These are phyloP conservation scores for Spathaspora girioi DNA, from an alignment of 805 yeast genomes.

Conservation along the genomic window DNA sequence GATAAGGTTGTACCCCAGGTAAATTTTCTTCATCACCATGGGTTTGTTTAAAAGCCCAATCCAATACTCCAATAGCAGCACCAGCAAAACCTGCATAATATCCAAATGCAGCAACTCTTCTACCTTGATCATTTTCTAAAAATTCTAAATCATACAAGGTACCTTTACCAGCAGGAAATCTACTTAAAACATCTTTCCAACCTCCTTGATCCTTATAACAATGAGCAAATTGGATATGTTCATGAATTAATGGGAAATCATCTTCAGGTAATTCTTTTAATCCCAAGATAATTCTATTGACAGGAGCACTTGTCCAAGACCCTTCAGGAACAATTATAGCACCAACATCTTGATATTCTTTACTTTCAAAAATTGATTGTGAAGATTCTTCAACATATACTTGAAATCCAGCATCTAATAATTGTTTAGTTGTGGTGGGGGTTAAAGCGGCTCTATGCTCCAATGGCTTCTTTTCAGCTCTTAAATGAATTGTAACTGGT, in stretches of 20 bases:
- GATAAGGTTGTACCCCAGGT: slow-evolving; percentile 78
- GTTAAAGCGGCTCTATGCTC: slow-evolving; percentile 98
- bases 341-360: slow-evolving; percentile 78
- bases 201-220: slow-evolving; percentile 98
- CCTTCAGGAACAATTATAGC: slow-evolving; percentile 88
- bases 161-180: slow-evolving; percentile 93
- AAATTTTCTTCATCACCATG: slow-evolving; percentile 65
- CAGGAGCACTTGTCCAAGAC: slow-evolving; percentile 90
- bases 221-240: slow-evolving; percentile 98
- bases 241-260: slow-evolving; percentile 87
- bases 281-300: slow-evolving; percentile 85
- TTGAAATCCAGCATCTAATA: slow-evolving; percentile 83
- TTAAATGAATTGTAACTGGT: slow-evolving; percentile 68
- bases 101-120: slow-evolving; percentile 99
- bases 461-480: slow-evolving; percentile 96
- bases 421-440: slow-evolving; percentile 81
- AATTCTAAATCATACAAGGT: slow-evolving; percentile 91
- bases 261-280: slow-evolving; percentile 94
- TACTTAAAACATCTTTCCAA: slow-evolving; percentile 84
- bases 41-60: slow-evolving; percentile 90
- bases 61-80: slow-evolving; percentile 92
- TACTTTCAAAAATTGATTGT: slow-evolving; percentile 73
- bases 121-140: slow-evolving; percentile 87
- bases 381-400: slow-evolving; percentile 84
- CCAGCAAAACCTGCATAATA: slow-evolving; percentile 99